Base-by-base conservation (phyloP, 1,284 basidiomycete genomes). In the Naganishia albida region DNA sequence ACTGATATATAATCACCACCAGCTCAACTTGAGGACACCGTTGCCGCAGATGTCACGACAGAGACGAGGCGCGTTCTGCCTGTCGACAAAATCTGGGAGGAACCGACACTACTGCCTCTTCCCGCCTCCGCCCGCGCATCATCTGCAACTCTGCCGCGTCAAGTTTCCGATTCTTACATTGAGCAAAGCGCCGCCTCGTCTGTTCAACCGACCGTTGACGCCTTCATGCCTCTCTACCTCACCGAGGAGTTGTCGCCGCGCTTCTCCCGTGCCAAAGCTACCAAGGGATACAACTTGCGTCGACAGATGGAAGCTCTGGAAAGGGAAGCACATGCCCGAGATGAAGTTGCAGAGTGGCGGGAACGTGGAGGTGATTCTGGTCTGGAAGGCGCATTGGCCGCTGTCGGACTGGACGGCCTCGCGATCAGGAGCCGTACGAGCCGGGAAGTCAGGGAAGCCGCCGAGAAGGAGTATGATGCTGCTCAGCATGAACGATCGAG, bases 171-270 rank as follows among this genome's bases (percentile, higher is more conserved):
- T 70, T 73, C 67, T 13, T 73, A 62, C 63, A 69, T 70, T 49
- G 65, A 71, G 60, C 49, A 54, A 38, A 55, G 34, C 52, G 52
- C 42, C 48, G 63, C 26, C 23, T 44, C 69, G 43, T 28, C n/a
- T 4, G 26, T 55, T 10, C 64, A 68, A 13, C 23, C 49, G 48
- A 68, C 42, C 60, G 63, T 76, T 40, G 75, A 80, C 67, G 64
- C 71, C 26, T 62, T 73, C 23, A 78, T 80, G 77, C 78, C 78
- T 0, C 67, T 80, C 3, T 78, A 77, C 68, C 71, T 80, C 20
- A 69, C 68, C 42, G 76, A 80, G 56, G 78, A 80, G 68, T 71
- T 80, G 0, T 71, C 73, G 23, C 77, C 77, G 28, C 71, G 78
- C 63, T 77, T 75, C 67, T 72, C 72, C 16, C 72, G 73, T n/a